Evolutionary conservation across 2,329 filamentous ascomycete genomes (phyloP).

Genomic region (Diaporthe aspalathi): DNA sequence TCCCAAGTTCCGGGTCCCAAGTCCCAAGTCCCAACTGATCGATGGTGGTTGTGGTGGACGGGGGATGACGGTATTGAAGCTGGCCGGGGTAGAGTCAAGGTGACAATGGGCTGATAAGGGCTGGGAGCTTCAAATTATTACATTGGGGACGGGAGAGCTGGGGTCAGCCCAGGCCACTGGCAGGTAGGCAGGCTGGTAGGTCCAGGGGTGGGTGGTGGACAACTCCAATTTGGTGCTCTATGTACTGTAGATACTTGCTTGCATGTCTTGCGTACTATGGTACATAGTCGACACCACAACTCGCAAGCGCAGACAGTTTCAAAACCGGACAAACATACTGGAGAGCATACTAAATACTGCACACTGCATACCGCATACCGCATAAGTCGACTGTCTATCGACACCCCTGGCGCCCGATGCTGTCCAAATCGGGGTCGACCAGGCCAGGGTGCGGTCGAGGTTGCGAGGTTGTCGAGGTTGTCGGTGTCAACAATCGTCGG

Average conservation of each 20-base stretch:
- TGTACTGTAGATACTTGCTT: neutral
- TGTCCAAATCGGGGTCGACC: slow-evolving; percentile 2
- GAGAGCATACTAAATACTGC: no score
- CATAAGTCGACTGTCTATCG: neutral
- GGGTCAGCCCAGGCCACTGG: neutral
- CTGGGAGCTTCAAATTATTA: neutral
- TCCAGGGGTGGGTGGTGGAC: slow-evolving; percentile 7
- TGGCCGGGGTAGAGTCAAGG: slow-evolving; percentile 21
- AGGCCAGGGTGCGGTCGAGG: neutral
- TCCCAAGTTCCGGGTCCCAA: slow-evolving; percentile 5
- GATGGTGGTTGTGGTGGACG: neutral
- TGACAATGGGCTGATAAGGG: neutral
- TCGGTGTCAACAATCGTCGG: neutral
- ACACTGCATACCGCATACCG: neutral
- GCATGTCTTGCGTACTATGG: neutral
- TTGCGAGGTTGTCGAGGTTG: neutral
- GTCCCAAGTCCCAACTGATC: neutral
- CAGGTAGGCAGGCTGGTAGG: no score
- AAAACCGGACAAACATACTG: neutral
- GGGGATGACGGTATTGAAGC: neutral
- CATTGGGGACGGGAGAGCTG: neutral
- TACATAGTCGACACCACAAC: no score
- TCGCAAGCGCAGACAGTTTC: neutral
- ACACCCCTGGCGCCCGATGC: slow-evolving; percentile 5
- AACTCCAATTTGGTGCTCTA: neutral